Evolutionary conservation across 2,329 filamentous ascomycete genomes (phyloP).

Genomic region (Fusarium albosuccineum): DNA sequence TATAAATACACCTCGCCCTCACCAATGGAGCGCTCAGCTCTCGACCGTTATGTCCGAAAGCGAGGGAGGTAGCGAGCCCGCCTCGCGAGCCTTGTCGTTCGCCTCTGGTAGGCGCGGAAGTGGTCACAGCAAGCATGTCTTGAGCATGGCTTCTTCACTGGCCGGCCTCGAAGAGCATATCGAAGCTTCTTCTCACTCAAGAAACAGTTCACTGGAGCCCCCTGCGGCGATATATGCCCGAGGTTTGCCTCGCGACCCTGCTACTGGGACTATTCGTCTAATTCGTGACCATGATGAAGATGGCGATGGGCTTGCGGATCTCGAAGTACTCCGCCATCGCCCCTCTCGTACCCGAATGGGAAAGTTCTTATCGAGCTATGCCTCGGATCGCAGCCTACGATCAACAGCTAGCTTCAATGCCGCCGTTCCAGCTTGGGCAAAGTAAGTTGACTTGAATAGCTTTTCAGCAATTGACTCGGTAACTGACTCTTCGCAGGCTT

Average conservation of each 20-base stretch:
- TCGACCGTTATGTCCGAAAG: slow-evolving; percentile 74
- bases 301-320: slow-evolving; percentile 72
- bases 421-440: slow-evolving; percentile 67
- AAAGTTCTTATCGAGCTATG: slow-evolving; percentile 62
- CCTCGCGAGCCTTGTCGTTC: slow-evolving; percentile 62
- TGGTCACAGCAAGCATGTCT: slow-evolving; percentile 67
- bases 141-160: slow-evolving; percentile 70
- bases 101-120: slow-evolving; percentile 62
- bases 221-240: slow-evolving; percentile 61
- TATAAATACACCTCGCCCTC: slow-evolving; percentile 52
- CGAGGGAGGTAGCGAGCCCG: slow-evolving; percentile 64
- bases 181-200: slow-evolving; percentile 54
- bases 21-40: slow-evolving; percentile 74
- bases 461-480: background rate
- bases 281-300: slow-evolving; percentile 73
- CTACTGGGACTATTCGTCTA: slow-evolving; percentile 56
- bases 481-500: slow-evolving; percentile 57
- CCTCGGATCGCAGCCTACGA: slow-evolving; percentile 65
- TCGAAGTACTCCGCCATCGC: slow-evolving; percentile 65
- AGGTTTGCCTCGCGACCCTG: slow-evolving; percentile 50
- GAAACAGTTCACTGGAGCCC: slow-evolving; percentile 62
- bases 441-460: slow-evolving; percentile 48
- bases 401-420: slow-evolving; percentile 64
- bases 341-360: slow-evolving; percentile 68
- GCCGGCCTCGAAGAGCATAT: slow-evolving; percentile 57